phyloP scores from a whole-genome alignment of 2,329 filamentous ascomycete species.

The Scolecobasidium constrictum region DNA sequence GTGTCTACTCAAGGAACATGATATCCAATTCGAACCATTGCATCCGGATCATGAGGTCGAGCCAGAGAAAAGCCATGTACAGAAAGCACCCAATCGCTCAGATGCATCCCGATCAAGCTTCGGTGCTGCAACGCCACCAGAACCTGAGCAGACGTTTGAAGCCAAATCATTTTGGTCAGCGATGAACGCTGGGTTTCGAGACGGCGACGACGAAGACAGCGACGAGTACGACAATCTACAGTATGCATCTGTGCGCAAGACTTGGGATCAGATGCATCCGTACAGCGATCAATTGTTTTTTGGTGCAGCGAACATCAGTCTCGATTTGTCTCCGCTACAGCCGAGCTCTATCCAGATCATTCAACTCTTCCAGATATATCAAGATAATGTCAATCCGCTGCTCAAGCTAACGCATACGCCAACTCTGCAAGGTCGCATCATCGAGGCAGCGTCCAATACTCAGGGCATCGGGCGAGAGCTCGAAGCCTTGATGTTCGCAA shows the following conservation, averaged over 20 bases:
- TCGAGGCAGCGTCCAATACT: constrained; percentile 50
- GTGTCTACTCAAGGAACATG: constrained; percentile 50
- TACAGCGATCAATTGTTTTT: constrained; percentile 43
- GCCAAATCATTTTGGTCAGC: constrained; percentile 38
- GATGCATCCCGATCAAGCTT: too few species aligned
- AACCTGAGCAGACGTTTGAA: too few species aligned
- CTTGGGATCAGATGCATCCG: constrained; percentile 33
- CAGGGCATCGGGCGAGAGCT: constrained; percentile 44
- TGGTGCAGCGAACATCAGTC: constrained; percentile 27
- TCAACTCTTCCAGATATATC: constrained; percentile 31
- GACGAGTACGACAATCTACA: constrained; percentile 24
- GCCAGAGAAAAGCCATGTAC: too few species aligned
- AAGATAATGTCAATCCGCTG: constrained; percentile 10
- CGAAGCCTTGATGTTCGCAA: constrained; percentile 53
- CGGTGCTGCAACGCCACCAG: too few species aligned
- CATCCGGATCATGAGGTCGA: constrained; percentile 31
- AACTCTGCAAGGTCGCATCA: constrained; percentile 48
- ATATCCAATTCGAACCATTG: constrained; percentile 58
- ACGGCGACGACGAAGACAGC: constrained; percentile 13
- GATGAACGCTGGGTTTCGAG: constrained; percentile 27
- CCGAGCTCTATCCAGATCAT: constrained; percentile 57
- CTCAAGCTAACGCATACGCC: constrained; percentile 8
- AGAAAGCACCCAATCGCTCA: too few species aligned
- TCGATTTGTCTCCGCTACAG: constrained; percentile 42
- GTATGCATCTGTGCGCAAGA: constrained; percentile 28